Evolutionary conservation across 2,329 filamentous ascomycete genomes (phyloP).

Genomic region (Cladosporium halotolerans): DNA sequence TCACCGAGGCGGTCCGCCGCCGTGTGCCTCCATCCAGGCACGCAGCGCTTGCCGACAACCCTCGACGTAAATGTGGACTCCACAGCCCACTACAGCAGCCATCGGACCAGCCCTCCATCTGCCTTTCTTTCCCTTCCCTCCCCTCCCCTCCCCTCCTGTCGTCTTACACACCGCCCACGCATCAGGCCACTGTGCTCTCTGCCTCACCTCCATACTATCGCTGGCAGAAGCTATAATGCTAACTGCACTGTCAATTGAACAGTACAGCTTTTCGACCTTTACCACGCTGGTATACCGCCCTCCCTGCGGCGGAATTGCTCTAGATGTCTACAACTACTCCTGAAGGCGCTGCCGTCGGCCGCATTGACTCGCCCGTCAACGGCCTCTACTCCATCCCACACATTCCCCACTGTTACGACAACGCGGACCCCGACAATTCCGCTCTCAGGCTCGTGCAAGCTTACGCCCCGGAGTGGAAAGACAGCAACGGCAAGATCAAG

Average conservation of each 20-base stretch:
- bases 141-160: not conserved
- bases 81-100: not conserved
- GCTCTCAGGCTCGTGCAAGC: conserved; percentile 73
- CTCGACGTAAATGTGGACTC: conserved; percentile 1
- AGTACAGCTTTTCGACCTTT: conserved; percentile 11
- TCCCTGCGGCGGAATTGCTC: conserved; percentile 11
- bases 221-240: conserved; percentile 11
- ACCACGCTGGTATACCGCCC: conserved; percentile 12
- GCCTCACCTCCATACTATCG: not conserved
- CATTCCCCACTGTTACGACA: conserved; percentile 74
- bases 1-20: not conserved
- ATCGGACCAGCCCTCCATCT: not conserved
- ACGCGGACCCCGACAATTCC: conserved; percentile 68
- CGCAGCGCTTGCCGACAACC: not conserved
- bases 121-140: not conserved
- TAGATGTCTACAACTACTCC: conserved; percentile 13
- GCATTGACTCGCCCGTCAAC: conserved; percentile 28
- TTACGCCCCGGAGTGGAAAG: conserved; percentile 75
- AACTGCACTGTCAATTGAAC: conserved; percentile 11
- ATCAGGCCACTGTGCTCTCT: not conserved
- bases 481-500: conserved; percentile 64
- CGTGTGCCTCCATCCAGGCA: not conserved
- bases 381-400: conserved; percentile 29
- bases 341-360: conserved; percentile 15
- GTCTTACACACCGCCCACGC: not conserved